Conservation (phyloP, 73 alveolate genomes). For the Paramecium primaurelia region DNA sequence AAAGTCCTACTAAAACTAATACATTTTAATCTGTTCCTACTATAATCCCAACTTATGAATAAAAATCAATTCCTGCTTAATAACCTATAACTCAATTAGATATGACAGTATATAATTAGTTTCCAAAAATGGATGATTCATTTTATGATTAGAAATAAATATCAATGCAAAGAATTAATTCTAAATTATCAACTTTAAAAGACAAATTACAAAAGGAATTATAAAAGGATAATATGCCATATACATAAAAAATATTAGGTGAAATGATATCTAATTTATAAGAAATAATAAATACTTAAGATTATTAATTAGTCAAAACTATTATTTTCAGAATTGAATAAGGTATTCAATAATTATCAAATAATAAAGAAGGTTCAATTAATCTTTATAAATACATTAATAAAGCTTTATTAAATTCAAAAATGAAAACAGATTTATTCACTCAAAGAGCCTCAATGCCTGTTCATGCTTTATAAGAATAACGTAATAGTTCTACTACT, state of each 20-base stretch:
- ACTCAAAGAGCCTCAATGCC: slow-evolving; percentile 15
- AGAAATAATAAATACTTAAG: neutral
- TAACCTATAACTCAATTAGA: neutral
- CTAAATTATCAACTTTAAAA: neutral
- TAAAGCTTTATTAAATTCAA: neutral
- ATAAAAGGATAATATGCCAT: slow-evolving; percentile 27
- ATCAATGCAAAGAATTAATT: neutral
- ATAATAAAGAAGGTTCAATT: slow-evolving; percentile 8
- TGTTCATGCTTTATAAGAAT: neutral
- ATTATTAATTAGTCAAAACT: neutral
- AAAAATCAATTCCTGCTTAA: neutral
- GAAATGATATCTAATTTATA: neutral
- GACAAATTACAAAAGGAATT: neutral
- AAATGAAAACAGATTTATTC: neutral
- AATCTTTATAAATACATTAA: neutral
- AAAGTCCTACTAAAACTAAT: neutral
- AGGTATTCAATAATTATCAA: neutral
- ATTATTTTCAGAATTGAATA: neutral
- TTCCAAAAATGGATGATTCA: neutral
- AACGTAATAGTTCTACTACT: neutral
- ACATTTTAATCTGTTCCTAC: neutral
- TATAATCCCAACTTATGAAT: neutral
- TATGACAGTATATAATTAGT: neutral
- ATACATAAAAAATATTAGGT: neutral
- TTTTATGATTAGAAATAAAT: slow-evolving; percentile 11